Conservation (phyloP, 1,284 basidiomycete genomes). For the Tilletia indica region DNA sequence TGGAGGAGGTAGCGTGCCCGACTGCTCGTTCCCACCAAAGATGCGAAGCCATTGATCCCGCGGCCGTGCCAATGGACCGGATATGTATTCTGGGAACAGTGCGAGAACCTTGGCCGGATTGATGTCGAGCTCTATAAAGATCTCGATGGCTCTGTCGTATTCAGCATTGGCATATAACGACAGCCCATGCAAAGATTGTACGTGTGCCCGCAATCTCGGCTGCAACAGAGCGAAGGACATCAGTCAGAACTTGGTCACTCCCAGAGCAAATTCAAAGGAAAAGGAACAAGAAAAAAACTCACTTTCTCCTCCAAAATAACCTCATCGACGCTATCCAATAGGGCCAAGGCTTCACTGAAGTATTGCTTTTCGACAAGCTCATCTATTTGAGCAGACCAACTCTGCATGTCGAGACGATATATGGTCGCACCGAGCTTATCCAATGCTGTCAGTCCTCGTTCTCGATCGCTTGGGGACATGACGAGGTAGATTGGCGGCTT, state of each 20-base stretch:
- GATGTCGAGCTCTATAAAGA: constrained; percentile 80
- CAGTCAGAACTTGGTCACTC: too few relatives aligned
- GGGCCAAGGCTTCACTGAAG: constrained; percentile 76
- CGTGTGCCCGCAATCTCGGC: constrained; percentile 40
- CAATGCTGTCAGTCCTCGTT: constrained; percentile 20
- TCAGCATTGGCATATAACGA: constrained; percentile 69
- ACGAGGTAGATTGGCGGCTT: constrained; percentile 37
- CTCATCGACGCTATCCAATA: constrained; percentile 72
- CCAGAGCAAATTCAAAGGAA: too few relatives aligned
- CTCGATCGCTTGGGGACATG: constrained; percentile 31
- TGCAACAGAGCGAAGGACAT: constrained; percentile 17
- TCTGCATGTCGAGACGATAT: constrained; percentile 71
- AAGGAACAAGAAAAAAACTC: neutral
- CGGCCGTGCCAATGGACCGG: constrained; percentile 73
- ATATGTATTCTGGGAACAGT: constrained; percentile 76
- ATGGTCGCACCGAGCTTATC: constrained; percentile 63
- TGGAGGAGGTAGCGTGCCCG: neutral
- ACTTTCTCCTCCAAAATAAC: constrained; percentile 66
- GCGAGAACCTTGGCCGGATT: constrained; percentile 92
- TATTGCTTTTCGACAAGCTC: constrained; percentile 72
- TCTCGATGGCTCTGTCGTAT: constrained; percentile 77
- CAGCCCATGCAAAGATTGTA: constrained; percentile 67
- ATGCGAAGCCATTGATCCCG: constrained; percentile 74
- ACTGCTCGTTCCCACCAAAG: constrained; percentile 71
- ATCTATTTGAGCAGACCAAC: constrained; percentile 79